Evolutionary conservation across 148 eudicot species (phyloP), one percentile per base, ranked within the genome.

Genomic region (Polygonum aviculare): DNA sequence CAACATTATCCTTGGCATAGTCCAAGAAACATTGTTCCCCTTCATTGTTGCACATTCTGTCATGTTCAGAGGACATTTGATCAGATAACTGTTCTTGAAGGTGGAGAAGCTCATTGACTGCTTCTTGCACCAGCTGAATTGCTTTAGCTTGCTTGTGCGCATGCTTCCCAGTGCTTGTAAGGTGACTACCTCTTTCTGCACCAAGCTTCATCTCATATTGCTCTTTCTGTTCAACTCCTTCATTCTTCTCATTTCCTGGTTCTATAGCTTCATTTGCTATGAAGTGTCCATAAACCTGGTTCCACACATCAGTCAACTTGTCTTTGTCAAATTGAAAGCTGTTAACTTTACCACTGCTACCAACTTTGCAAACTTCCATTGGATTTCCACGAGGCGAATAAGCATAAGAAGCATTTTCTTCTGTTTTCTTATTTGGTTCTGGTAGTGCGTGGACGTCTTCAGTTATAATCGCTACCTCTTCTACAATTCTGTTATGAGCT

Each of bases 91-190:
- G 83, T 57, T 86, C 91, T 78, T 90, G 89, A 78, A 87, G 87
- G 79, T 85, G 86, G 71, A 94, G 91, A 79, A 95, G 89, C 77
- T 87, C 85, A 83, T 92, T 89, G 21, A 95, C 87, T 65, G 98
- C 97, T 69, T 92, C 94, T 76, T 89, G 80, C 41, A 95, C 96
- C 49, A 95, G 78, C 80, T 92, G 87, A 72, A 88, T 81, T 2
- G 97, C 96, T 74, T 84, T 85, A 75, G 59, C 77, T 76, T 90
- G 93, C 16, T 87, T 85, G 49, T 26, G 31, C 31, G 31, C 31
- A 26, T 26, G 31, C 31, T 60, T 21, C 26, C 12, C 19, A 9
- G 21, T 60, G 2, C 69, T 31, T 19, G 69, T 19, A 36, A 14
- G 45, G 41, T 36, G 47, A 69, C 21, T 22, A 33, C 14, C 47